Conservation (phyloP, 306 rosid species). For the Crotalaria pallida region DNA sequence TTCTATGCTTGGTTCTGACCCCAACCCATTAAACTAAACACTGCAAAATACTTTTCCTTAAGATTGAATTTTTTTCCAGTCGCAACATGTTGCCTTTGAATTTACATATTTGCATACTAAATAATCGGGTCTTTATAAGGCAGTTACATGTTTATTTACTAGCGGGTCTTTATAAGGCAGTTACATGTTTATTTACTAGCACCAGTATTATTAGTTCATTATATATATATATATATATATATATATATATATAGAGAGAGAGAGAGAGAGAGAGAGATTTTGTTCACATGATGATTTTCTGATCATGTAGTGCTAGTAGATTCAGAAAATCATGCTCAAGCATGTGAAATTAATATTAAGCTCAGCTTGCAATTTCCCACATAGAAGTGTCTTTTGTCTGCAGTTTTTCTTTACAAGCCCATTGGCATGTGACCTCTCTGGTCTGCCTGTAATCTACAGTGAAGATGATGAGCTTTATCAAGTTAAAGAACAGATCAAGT, state of each 20-base stretch:
- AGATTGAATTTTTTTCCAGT: not conserved
- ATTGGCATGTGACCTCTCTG: conserved; percentile 70
- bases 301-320: not conserved
- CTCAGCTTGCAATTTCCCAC: conserved; percentile 5
- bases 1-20: not conserved
- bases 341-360: not conserved
- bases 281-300: not conserved
- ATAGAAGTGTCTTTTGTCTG: conserved; percentile 13
- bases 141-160: not conserved
- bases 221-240: too few species aligned
- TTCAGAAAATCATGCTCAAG: not conserved
- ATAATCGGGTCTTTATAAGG: not conserved
- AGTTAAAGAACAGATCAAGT: conserved; percentile 62
- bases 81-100: not conserved
- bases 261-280: too few species aligned
- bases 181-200: not conserved
- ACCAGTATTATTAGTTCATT: not conserved
- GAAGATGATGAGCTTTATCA: conserved; percentile 42
- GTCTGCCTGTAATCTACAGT: conserved; percentile 46
- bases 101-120: not conserved
- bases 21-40: not conserved
- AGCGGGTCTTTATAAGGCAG: not conserved
- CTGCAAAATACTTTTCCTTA: not conserved
- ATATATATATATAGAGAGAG: too few species aligned
- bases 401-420: conserved; percentile 90